A percentile compares a stretch with the other conserved stretches of the same genome.
Conservation (phyloP, 441 rosid genomes). For the Hura crepitans region DNA sequence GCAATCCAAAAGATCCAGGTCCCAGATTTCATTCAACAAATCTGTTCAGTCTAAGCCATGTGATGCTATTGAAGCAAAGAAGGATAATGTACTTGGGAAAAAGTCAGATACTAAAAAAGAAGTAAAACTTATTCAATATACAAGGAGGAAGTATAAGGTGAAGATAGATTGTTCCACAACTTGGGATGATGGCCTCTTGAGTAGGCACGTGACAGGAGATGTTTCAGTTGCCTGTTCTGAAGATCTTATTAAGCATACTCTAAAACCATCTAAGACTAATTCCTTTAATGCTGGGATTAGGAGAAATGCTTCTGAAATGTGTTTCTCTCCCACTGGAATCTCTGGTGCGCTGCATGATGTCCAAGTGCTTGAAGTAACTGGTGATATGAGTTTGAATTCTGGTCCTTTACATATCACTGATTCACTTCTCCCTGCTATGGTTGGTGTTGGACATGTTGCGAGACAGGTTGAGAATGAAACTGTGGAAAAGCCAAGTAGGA, state of each 20-base stretch:
- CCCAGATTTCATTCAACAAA: conserved; percentile 46
- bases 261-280: conserved; percentile 17
- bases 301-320: conserved; percentile 17
- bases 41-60: conserved; percentile 31
- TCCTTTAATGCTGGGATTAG: conserved; percentile 10
- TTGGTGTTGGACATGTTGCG: conserved; percentile 22
- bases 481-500: conserved; percentile 17
- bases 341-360: conserved; percentile 35
- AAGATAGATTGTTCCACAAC: conserved; percentile 40
- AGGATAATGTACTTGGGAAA: conserved; percentile 24
- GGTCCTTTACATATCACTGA: conserved; percentile 30
- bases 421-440: conserved; percentile 26
- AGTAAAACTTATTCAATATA: conserved; percentile 64
- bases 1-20: conserved; percentile 70
- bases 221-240: conserved; percentile 24
- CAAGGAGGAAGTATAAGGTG: conserved; percentile 65
- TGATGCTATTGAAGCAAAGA: conserved; percentile 38
- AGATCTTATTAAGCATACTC: conserved; percentile 21
- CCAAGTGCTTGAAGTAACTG: conserved; percentile 32
- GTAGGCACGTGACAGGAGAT: conserved; percentile 27
- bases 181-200: conserved; percentile 21
- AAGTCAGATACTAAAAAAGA: conserved; percentile 41
- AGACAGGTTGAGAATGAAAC: conserved; percentile 27
- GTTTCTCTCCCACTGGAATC: conserved; percentile 18
- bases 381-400: conserved; percentile 26